A percentile compares a stretch with the other conserved stretches of the same genome.
Evolutionary conservation across 83 land plant species (phyloP).

Genomic region (Picea engelmannii): DNA sequence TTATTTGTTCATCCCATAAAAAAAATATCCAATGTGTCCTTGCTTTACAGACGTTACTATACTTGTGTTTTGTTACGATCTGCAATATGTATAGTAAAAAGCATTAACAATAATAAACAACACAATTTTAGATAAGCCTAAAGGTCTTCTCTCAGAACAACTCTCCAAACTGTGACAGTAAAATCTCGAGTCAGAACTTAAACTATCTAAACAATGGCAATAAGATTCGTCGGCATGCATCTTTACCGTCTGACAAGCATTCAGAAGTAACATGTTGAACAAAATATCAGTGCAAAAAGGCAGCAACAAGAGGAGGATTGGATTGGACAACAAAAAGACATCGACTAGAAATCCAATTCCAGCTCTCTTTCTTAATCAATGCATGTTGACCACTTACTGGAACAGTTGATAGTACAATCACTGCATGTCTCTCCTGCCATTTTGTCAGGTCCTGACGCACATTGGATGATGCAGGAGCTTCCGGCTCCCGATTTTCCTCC

Average conservation of each 20-base stretch:
- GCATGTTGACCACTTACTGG: slow-evolving; percentile 33
- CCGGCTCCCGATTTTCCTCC: slow-evolving; percentile 51
- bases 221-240: neutral
- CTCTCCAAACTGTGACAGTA: neutral
- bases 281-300: too few species aligned
- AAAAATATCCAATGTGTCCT: too few species aligned
- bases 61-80: too few species aligned
- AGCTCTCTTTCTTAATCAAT: neutral
- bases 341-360: neutral
- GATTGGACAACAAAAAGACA: neutral
- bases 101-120: too few species aligned
- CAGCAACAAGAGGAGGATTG: neutral
- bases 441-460: slow-evolving; percentile 62
- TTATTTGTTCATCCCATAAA: too few species aligned
- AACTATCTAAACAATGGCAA: neutral
- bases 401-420: slow-evolving; percentile 60
- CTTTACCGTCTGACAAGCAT: neutral
- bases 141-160: too few species aligned
- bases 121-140: too few species aligned
- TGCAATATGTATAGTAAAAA: too few species aligned
- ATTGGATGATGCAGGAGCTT: slow-evolving; percentile 55
- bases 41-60: too few species aligned
- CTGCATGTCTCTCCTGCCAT: slow-evolving; percentile 76
- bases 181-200: neutral
- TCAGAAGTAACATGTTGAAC: neutral